Evolutionary conservation across 441 rosid genomes (phyloP).

Genomic region (Jatropha multifida): DNA sequence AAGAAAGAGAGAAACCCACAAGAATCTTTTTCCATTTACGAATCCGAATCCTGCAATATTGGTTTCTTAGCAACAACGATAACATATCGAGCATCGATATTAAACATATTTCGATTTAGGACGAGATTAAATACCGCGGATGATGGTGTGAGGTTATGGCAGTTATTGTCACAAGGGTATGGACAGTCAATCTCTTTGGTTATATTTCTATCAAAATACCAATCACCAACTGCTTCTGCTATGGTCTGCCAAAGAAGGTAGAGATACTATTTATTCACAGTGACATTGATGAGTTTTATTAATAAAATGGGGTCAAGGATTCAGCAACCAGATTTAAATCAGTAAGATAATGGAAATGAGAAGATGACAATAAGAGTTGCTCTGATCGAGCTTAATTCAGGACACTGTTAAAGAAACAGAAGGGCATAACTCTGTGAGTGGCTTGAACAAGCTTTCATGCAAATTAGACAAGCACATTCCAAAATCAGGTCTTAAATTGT

Average conservation of each 20-base stretch:
- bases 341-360: too few species aligned
- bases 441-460: neutral
- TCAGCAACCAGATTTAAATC: too few species aligned
- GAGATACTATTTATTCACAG: neutral
- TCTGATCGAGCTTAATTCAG: neutral
- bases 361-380: neutral
- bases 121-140: slow-evolving; percentile 26
- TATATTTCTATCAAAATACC: slow-evolving; percentile 73
- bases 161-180: slow-evolving; percentile 71
- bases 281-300: too few species aligned
- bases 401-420: neutral
- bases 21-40: too few species aligned
- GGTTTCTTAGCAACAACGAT: slow-evolving; percentile 10
- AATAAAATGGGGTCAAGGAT: too few species aligned
- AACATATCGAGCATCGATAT: neutral
- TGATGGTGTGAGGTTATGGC: slow-evolving; percentile 70
- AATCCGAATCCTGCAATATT: slow-evolving; percentile 29
- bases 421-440: neutral
- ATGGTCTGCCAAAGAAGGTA: slow-evolving; percentile 45
- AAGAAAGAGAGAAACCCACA: neutral
- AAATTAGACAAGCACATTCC: neutral
- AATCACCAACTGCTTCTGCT: slow-evolving; percentile 89
- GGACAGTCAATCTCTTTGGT: slow-evolving; percentile 74
- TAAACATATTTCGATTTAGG: neutral
- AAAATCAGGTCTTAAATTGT: neutral